Evolutionary conservation across 495 filamentous ascomycete species (phyloP).

Genomic region (Daldinia bambusicola): DNA sequence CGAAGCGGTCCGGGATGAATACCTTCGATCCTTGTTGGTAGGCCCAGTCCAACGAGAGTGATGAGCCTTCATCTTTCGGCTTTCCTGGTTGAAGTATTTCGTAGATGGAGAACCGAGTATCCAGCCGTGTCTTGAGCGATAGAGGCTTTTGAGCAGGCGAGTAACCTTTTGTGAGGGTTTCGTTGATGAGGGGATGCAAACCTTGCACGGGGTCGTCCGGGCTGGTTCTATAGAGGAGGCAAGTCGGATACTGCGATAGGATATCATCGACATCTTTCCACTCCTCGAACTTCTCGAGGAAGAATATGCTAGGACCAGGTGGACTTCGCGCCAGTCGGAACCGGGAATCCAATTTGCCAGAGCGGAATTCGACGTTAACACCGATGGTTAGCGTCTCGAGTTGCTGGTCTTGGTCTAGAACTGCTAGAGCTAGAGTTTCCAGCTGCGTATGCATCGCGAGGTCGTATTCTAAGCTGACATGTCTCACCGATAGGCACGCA

Average conservation of each 20-base stretch:
- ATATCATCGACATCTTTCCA: conserved; percentile 1
- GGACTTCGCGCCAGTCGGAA: conserved; percentile 21
- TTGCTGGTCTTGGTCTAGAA: conserved; percentile 23
- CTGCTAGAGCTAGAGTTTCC: conserved; percentile 11
- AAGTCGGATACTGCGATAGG: conserved; percentile 12
- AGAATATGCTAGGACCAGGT: conserved; percentile 1
- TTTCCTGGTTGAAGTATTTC: conserved; percentile 1
- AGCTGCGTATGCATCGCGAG: conserved; percentile 17
- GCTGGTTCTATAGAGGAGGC: conserved; percentile 11
- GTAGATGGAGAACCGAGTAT: conserved; percentile 19
- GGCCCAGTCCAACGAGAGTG: not conserved
- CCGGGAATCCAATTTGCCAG: not conserved
- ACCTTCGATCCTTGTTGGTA: conserved; percentile 1
- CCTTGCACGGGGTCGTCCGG: not conserved
- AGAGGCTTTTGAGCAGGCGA: not conserved
- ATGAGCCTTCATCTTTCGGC: not conserved
- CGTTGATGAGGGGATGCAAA: conserved; percentile 2
- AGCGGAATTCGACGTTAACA: not conserved
- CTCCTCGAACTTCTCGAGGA: conserved; percentile 1
- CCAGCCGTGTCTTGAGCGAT: not conserved
- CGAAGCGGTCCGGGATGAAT: not conserved
- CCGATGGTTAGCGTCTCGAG: conserved; percentile 28
- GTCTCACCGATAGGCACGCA: conserved; percentile 23
- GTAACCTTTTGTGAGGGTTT: not conserved
- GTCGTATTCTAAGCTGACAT: conserved; percentile 20